Percentiles rank a stretch among this genome's conserved stretches.
Evolutionary conservation across 73 alveolate genomes (phyloP).

Genomic region (Uronychia binucleata): DNA sequence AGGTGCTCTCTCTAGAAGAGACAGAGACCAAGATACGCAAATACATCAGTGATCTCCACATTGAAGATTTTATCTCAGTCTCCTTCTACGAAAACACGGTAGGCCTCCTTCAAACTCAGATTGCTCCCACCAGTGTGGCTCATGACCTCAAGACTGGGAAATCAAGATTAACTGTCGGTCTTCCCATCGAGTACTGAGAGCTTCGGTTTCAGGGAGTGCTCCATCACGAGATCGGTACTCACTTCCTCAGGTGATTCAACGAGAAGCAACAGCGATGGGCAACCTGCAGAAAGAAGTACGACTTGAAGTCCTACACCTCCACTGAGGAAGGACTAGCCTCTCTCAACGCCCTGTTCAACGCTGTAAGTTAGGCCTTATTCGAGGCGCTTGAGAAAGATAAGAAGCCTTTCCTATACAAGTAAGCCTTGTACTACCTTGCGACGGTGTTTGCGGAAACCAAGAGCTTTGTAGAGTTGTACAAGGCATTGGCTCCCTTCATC

Average conservation of each 20-base stretch:
- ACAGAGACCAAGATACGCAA: slow-evolving; percentile 40
- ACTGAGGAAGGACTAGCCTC: slow-evolving; percentile 89
- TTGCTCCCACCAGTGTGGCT: slow-evolving; percentile 57
- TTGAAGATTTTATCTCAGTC: slow-evolving; percentile 37
- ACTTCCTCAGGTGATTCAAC: slow-evolving; percentile 75
- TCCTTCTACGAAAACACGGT: slow-evolving; percentile 29
- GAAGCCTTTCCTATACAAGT: slow-evolving; percentile 70
- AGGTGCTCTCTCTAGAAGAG: slow-evolving; percentile 44
- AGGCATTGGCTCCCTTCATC: slow-evolving; percentile 69
- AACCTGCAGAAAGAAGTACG: slow-evolving; percentile 74
- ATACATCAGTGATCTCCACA: slow-evolving; percentile 30
- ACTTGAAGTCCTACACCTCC: slow-evolving; percentile 61
- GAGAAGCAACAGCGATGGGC: slow-evolving; percentile 76
- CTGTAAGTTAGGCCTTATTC: background rate
- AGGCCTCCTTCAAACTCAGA: background rate
- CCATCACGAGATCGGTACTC: slow-evolving; percentile 92
- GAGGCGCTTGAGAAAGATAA: slow-evolving; percentile 36
- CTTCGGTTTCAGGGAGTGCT: slow-evolving; percentile 75
- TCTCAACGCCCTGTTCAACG: slow-evolving; percentile 54
- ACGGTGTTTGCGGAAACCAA: slow-evolving; percentile 54
- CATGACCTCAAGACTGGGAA: slow-evolving; percentile 38
- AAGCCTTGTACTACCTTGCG: slow-evolving; percentile 82
- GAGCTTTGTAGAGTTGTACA: slow-evolving; percentile 71
- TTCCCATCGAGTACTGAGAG: slow-evolving; percentile 81
- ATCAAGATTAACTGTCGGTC: slow-evolving; percentile 56